A percentile compares a stretch with the other conserved stretches of the same genome.
phyloP scores from a whole-genome alignment of 805 yeast species.

The Yarrowia osloensis region DNA sequence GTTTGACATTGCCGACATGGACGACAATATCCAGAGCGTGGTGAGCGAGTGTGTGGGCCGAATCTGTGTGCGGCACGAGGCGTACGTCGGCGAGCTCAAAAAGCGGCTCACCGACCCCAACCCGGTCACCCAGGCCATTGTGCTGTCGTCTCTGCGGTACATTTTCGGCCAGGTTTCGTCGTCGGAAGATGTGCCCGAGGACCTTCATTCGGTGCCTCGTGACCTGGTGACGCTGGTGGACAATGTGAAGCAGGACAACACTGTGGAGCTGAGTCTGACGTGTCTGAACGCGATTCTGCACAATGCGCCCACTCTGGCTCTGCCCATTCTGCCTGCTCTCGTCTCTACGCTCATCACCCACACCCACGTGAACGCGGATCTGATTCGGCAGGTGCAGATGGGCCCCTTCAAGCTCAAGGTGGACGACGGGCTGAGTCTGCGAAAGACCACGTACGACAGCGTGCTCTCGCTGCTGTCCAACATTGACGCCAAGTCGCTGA shows the following conservation, averaged over 20 bases:
- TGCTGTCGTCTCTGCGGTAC: constrained; percentile 46
- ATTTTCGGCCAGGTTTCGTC: constrained; percentile 41
- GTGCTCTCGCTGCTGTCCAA: constrained; percentile 50
- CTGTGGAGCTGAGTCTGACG: constrained; percentile 61
- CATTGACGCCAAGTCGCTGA: constrained; percentile 44
- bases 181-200: constrained; percentile 12
- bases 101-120: constrained; percentile 36
- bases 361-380: constrained; percentile 44
- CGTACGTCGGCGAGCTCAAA: constrained; percentile 41
- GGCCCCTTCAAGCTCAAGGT: constrained; percentile 85
- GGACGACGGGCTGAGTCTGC: constrained; percentile 72
- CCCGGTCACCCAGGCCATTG: constrained; percentile 36
- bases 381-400: constrained; percentile 68
- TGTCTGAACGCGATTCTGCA: constrained; percentile 62
- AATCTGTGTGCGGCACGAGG: constrained; percentile 38
- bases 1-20: constrained; percentile 13
- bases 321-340: constrained; percentile 50
- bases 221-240: constrained; percentile 36
- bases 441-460: constrained; percentile 72
- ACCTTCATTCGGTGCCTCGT: constrained; percentile 7
- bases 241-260: constrained; percentile 45
- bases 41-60: constrained; percentile 39
- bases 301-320: constrained; percentile 52
- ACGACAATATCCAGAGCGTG: constrained; percentile 32
- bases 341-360: constrained; percentile 48